Conservation (phyloP, 2,329 filamentous ascomycete genomes). For the Exophiala calicioides region DNA sequence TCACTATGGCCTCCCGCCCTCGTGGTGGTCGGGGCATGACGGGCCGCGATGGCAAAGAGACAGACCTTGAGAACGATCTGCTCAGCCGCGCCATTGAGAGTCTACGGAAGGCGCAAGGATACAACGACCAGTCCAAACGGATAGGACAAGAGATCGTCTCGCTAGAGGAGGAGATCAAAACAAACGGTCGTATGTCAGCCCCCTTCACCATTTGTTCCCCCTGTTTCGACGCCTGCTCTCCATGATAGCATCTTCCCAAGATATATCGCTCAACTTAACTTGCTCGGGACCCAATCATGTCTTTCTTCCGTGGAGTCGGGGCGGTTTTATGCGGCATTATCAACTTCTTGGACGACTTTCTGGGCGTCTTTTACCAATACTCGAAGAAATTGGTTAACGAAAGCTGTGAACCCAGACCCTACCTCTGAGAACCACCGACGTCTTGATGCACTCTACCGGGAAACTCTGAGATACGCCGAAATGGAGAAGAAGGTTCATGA, state of each 20-base stretch:
- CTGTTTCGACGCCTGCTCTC: not conserved
- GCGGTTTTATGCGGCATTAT: too few relatives aligned
- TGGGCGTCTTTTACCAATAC: not conserved
- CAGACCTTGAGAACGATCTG: slow-evolving; percentile 29
- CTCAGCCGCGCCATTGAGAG: slow-evolving; percentile 27
- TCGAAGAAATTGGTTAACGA: not conserved
- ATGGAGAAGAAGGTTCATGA: slow-evolving; percentile 52
- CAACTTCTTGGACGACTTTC: too few relatives aligned
- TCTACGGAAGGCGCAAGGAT: slow-evolving; percentile 28
- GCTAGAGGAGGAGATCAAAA: slow-evolving; percentile 48
- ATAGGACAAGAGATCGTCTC: slow-evolving; percentile 44
- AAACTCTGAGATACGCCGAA: slow-evolving; percentile 49
- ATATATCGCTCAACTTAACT: too few relatives aligned
- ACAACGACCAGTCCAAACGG: slow-evolving; percentile 27
- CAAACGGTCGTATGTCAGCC: slow-evolving; percentile 41
- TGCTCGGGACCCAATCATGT: too few relatives aligned
- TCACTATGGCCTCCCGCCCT: slow-evolving; percentile 29
- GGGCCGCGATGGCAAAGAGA: slow-evolving; percentile 29
- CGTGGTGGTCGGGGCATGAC: slow-evolving; percentile 24
- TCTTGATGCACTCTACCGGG: slow-evolving; percentile 49
- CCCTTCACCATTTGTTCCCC: slow-evolving; percentile 1
- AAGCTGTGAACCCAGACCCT: slow-evolving; percentile 11
- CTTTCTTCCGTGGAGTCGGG: too few relatives aligned
- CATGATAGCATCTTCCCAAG: not conserved
- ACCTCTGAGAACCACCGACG: slow-evolving; percentile 33